Evolutionary conservation across 805 yeast species (phyloP).

Genomic region (Barnettozyma botsteinii): DNA sequence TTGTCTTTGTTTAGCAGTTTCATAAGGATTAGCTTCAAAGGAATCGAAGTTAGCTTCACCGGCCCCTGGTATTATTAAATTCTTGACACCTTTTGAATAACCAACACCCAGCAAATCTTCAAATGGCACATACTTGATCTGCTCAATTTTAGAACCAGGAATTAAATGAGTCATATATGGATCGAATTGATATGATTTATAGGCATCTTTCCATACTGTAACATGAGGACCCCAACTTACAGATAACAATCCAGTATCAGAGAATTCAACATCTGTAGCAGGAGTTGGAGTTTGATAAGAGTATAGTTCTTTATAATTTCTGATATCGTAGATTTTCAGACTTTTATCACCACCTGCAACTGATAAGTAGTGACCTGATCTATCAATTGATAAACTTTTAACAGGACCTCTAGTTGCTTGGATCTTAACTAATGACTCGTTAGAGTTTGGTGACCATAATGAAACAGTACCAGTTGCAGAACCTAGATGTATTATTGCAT

Average conservation of each 20-base stretch:
- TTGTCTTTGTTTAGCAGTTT: constrained; percentile 87
- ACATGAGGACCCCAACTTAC: constrained; percentile 97
- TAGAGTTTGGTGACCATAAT: constrained; percentile 87
- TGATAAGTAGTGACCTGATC: constrained; percentile 93
- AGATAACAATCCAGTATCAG: constrained; percentile 81
- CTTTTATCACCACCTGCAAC: constrained; percentile 83
- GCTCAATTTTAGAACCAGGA: constrained; percentile 69
- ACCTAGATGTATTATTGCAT: constrained; percentile 91
- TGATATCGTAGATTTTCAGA: constrained; percentile 88
- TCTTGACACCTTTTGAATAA: constrained; percentile 68
- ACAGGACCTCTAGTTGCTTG: constrained; percentile 79
- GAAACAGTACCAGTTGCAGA: constrained; percentile 91
- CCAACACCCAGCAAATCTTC: constrained; percentile 96
- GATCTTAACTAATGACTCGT: constrained; percentile 78
- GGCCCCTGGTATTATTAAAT: constrained; percentile 89
- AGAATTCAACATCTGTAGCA: constrained; percentile 69
- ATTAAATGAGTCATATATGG: constrained; percentile 91
- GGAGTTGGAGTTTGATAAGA: constrained; percentile 70
- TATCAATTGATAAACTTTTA: constrained; percentile 74
- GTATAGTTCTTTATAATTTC: constrained; percentile 74
- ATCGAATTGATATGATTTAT: constrained; percentile 61
- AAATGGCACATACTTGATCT: constrained; percentile 77
- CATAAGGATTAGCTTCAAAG: constrained; percentile 87
- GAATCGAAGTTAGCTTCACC: constrained; percentile 99
- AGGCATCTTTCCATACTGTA: constrained; percentile 86